These are phyloP conservation scores for Nitzschia sp. DNA, from an alignment of 108 stramenopile species.

Conservation along the genomic window DNA sequence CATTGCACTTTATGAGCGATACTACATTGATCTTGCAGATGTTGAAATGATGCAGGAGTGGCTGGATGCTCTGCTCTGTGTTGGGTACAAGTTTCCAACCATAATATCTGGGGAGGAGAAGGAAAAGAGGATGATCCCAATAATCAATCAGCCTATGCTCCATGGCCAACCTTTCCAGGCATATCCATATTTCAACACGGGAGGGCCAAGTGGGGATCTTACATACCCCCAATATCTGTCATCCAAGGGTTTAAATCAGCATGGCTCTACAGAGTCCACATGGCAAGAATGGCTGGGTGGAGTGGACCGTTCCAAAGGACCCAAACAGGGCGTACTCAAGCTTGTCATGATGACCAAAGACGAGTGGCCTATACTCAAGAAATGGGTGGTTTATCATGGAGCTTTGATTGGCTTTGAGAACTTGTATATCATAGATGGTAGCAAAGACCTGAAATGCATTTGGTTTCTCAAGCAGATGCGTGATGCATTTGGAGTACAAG, in stretches of 20 bases:
- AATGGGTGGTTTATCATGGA: constrained; percentile 21
- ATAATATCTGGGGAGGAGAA: no score
- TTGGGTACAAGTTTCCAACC: constrained; percentile 31
- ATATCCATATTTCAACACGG: neutral
- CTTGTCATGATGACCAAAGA: constrained; percentile 23
- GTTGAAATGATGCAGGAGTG: constrained; percentile 30
- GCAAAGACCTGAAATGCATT: constrained; percentile 3
- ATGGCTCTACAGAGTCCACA: no score
- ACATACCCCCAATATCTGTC: neutral
- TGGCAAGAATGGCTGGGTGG: neutral
- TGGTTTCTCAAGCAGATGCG: constrained; percentile 6
- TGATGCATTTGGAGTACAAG: constrained; percentile 12
- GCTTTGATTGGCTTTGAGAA: constrained; percentile 20
- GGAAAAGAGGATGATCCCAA: neutral
- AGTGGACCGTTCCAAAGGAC: neutral
- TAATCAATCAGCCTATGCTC: neutral
- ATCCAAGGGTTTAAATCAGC: neutral
- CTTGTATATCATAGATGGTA: constrained; percentile 22
- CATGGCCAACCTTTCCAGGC: neutral
- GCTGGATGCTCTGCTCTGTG: constrained; percentile 28
- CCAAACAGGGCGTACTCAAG: neutral
- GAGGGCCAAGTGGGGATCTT: neutral
- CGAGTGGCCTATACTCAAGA: constrained; percentile 25
- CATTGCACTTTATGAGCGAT: constrained; percentile 50
- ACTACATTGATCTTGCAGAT: constrained; percentile 24